Evolutionary conservation across 139 green algal genomes (phyloP).

Genomic region (Chlamydomonas applanata): DNA sequence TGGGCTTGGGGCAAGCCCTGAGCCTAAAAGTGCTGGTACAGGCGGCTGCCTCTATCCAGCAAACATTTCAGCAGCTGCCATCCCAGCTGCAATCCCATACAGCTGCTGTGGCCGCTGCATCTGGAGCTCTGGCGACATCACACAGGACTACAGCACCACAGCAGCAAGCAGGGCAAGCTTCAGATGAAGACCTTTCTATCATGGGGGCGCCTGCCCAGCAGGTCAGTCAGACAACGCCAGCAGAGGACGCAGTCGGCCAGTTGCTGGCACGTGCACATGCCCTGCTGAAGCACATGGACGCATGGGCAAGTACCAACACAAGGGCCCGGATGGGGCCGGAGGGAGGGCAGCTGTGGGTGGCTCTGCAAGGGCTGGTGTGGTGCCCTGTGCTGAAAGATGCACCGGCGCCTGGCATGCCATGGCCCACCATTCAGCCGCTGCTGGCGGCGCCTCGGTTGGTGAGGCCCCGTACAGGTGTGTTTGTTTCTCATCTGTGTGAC

Average conservation of each 20-base stretch:
- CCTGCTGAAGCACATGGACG: conserved; percentile 51
- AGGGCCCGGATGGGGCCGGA: background rate
- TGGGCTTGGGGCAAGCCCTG: conserved; percentile 43
- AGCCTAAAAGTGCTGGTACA: conserved; percentile 35
- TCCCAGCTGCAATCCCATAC: background rate
- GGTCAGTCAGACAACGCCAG: too few species aligned
- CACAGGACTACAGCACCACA: background rate
- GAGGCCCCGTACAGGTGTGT: conserved; percentile 14
- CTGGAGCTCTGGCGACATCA: too few species aligned
- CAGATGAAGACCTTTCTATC: background rate
- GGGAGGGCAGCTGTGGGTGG: conserved; percentile 35
- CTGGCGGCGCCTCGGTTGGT: conserved; percentile 40
- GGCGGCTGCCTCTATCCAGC: conserved; percentile 25
- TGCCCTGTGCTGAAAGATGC: conserved; percentile 51
- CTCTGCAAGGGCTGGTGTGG: conserved; percentile 50
- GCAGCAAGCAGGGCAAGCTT: background rate
- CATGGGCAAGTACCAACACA: conserved; percentile 4
- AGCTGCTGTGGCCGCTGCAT: too few species aligned
- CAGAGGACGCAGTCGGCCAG: background rate
- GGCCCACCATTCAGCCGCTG: conserved; percentile 22
- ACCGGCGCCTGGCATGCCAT: conserved; percentile 42
- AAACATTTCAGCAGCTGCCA: background rate
- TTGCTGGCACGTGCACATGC: conserved; percentile 9
- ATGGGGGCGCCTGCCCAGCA: too few species aligned
- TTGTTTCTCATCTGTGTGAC: too few species aligned